Evolutionary conservation across 768 basidiomycete genomes (phyloP), one percentile per base, ranked within the genome.

Genomic region (Daedaleopsis nitida): DNA sequence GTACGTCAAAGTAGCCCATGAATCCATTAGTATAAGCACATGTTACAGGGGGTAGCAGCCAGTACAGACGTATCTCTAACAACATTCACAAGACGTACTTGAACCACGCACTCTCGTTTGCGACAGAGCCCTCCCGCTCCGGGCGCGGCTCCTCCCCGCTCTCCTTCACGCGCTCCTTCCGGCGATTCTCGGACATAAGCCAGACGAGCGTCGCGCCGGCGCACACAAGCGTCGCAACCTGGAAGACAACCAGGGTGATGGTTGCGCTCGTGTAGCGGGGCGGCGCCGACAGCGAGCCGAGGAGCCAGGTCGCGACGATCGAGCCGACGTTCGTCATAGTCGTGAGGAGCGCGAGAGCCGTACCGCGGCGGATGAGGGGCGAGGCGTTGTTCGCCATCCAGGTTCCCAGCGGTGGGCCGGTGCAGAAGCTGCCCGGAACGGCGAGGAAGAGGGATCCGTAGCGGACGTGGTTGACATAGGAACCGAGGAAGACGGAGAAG

Each of bases 311-410:
- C 0, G 80, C 77, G 38, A 87, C 79, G 50, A 88, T 86, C 2
- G 84, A 85, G 12, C 85, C 85, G 0, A 78, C 74, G 66, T 86
- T 87, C 24, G 82, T 82, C 77, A 82, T 77, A 64, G 83, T 82
- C 63, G 85, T 83, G 1, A 79, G 79, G 24, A 86, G 77, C 17
- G 85, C 86, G 53, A 87, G 77, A 35, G 81, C 75, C 0, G 86
- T 85, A 1, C 85, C 87, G 17, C 86, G 80, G 32, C 84, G 76
- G 48, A 78, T 71, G 62, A 85, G 77, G 0, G 86, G 86, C 6
- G 81, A 74, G 8, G 82, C 76, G 73, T 87, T 88, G 72, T 88
- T 87, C 12, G 86, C 80, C 56, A 76, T 73, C 87, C 87, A 88
- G 0, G 86, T 82, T 4, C 77, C 77, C 32, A 85, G 70, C 0